Percentiles rank a stretch among this genome's conserved stretches.
Evolutionary conservation across 1,284 basidiomycete genomes (phyloP).

Genomic region (Ceratobasidium sp.): DNA sequence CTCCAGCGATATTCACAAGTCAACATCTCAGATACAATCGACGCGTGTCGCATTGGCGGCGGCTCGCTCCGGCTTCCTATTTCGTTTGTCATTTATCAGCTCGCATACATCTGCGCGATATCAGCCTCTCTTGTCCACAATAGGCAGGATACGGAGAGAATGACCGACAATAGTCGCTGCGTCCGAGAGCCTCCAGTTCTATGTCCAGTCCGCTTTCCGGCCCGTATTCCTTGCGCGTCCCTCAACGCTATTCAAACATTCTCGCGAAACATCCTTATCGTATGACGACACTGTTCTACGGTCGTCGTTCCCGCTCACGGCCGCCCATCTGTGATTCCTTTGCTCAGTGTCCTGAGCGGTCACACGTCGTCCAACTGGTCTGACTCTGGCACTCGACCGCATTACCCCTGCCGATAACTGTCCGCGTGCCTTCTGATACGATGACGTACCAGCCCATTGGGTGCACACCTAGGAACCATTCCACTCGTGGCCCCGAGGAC

Average conservation of each 20-base stretch:
- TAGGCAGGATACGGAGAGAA: not conserved
- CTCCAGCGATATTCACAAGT: too few relatives aligned
- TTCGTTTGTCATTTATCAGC: slow-evolving; percentile 13
- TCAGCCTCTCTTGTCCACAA: slow-evolving; percentile 1
- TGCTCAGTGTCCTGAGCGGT: slow-evolving; percentile 23
- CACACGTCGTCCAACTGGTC: slow-evolving; percentile 10
- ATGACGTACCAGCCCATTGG: not conserved
- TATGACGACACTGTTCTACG: slow-evolving; percentile 34
- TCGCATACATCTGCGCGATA: slow-evolving; percentile 1
- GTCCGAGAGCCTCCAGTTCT: slow-evolving; percentile 7
- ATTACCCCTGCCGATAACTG: slow-evolving; percentile 14
- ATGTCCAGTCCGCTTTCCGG: slow-evolving; percentile 21
- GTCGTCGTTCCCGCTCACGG: not conserved
- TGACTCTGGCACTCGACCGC: not conserved
- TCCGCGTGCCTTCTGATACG: slow-evolving; percentile 26
- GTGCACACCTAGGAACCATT: not conserved
- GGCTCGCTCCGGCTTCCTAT: not conserved
- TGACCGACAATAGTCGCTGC: slow-evolving; percentile 14
- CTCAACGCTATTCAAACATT: not conserved
- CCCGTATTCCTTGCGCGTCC: slow-evolving; percentile 10
- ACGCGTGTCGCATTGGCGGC: slow-evolving; percentile 10
- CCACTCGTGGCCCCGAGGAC: not conserved
- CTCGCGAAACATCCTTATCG: slow-evolving; percentile 15
- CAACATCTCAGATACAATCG: not conserved
- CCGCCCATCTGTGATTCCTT: not conserved